A percentile compares a stretch with the other conserved stretches of the same genome.
Evolutionary conservation across 768 basidiomycete genomes (phyloP).

Genomic region (Gyrodon lividus): DNA sequence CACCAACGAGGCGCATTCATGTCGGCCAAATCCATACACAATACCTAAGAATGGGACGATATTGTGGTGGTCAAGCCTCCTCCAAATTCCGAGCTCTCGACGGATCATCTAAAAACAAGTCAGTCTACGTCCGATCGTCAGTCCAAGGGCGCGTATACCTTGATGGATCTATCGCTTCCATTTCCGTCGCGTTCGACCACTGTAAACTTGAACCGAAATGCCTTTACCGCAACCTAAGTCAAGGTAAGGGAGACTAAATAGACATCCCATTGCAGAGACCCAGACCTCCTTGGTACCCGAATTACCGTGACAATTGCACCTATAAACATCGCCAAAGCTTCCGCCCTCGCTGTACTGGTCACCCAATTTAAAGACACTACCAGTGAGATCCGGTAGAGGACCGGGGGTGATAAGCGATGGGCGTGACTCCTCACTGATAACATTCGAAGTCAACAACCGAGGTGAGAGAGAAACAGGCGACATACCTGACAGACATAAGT

Average conservation of each 20-base stretch:
- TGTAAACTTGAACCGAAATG: slow-evolving; percentile 8
- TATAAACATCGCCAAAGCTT: slow-evolving; percentile 16
- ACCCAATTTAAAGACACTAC: background rate
- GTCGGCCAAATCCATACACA: slow-evolving; percentile 25
- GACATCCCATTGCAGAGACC: background rate
- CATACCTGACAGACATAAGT: background rate
- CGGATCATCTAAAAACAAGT: slow-evolving; percentile 15
- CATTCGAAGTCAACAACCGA: background rate
- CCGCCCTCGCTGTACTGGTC: slow-evolving; percentile 7
- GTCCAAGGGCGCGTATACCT: background rate
- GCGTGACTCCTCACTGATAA: background rate
- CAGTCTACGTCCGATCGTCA: rapidly evolving
- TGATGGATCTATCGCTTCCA: background rate
- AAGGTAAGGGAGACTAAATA: background rate
- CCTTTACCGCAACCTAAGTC: slow-evolving; percentile 25
- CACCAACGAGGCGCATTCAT: slow-evolving; percentile 24
- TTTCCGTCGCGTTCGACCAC: slow-evolving; percentile 3
- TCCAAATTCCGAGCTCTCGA: slow-evolving; percentile 32
- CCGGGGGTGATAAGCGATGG: background rate
- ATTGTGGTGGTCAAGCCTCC: slow-evolving; percentile 21
- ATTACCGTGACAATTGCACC: background rate
- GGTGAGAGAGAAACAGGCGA: background rate
- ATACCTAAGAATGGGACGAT: slow-evolving; percentile 30
- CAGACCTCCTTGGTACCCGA: background rate
- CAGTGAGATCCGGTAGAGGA: slow-evolving; percentile 10